Evolutionary conservation across 2,329 filamentous ascomycete genomes (phyloP).

Genomic region (Purpureocillium takamizusanense): DNA sequence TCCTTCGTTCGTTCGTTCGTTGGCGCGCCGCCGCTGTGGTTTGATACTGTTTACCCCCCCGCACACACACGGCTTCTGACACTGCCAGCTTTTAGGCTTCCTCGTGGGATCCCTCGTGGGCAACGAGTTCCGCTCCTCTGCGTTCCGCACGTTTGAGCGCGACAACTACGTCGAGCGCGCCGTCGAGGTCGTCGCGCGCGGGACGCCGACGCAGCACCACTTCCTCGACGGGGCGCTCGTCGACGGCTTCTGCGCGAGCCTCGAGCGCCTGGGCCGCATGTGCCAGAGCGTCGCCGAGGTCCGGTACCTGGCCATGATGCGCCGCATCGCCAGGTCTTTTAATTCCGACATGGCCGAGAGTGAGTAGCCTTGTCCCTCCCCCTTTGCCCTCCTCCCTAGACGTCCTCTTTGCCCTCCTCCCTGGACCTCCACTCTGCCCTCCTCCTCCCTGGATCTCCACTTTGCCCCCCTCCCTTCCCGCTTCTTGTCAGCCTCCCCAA

Average conservation of each 20-base stretch:
- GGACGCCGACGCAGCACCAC: slow-evolving; percentile 1
- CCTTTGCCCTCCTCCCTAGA: too few species aligned
- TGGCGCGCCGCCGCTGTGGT: too few species aligned
- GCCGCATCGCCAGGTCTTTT: slow-evolving; percentile 17
- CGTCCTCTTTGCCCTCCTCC: too few species aligned
- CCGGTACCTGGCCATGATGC: slow-evolving; percentile 18
- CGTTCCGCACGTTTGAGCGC: slow-evolving; percentile 16
- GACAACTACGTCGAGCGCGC: slow-evolving; percentile 18
- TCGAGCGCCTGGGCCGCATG: slow-evolving; percentile 16
- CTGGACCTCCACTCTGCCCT: too few species aligned
- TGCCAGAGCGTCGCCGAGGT: slow-evolving; percentile 22
- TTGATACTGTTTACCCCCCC: too few species aligned
- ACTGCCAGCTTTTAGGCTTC: slow-evolving; percentile 11
- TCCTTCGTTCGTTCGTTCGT: too few species aligned
- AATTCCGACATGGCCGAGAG: slow-evolving; percentile 17
- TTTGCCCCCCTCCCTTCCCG: too few species aligned
- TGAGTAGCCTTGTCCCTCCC: too few species aligned
- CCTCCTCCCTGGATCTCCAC: too few species aligned
- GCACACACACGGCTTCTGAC: too few species aligned
- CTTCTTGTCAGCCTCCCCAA: too few species aligned
- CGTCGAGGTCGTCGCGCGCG: slow-evolving; percentile 10
- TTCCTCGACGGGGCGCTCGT: slow-evolving; percentile 11
- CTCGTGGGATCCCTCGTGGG: slow-evolving; percentile 14
- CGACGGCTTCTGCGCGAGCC: slow-evolving; percentile 17
- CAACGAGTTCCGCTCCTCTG: slow-evolving; percentile 10